Percentiles rank a stretch among this genome's conserved stretches.
These are phyloP conservation scores for carrot (Daucus carota) DNA, from an alignment of 129 eudicot genomes.

Conservation along the genomic window DH1_v3.0 NC_030382.2:47902501-47903000, in stretches of 20 bases:
- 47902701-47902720: neutral
- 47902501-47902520: too few species aligned
- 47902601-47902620: too few species aligned
- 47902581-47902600: too few species aligned
- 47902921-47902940: neutral
- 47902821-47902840: neutral
- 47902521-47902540: too few species aligned
- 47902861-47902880: neutral
- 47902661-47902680: neutral
- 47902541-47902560: too few species aligned
- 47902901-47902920: neutral
- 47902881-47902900: neutral
- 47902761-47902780: neutral
- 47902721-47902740: neutral
- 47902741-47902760: neutral
- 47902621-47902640: too few species aligned
- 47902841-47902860: neutral
- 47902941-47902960: neutral
- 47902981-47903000: too few species aligned
- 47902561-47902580: too few species aligned
- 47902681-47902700: neutral
- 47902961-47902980: slow-evolving; percentile 3
- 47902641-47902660: neutral
- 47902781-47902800: neutral
- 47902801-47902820: neutral